Evolutionary conservation across 1,284 basidiomycete species (phyloP).

Genomic region (Malassezia arunalokei): DNA sequence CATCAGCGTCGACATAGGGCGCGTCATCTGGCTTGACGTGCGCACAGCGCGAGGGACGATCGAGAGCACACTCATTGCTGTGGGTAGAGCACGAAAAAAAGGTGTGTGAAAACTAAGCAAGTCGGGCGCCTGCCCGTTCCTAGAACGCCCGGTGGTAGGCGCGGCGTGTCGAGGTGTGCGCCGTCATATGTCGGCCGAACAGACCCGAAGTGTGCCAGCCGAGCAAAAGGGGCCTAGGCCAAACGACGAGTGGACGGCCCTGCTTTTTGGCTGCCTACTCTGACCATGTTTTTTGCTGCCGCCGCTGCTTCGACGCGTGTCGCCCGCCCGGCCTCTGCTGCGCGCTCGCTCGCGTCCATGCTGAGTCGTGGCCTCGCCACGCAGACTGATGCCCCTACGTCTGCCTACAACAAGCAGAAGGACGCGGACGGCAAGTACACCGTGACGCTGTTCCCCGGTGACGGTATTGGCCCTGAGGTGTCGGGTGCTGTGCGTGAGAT

Average conservation of each 20-base stretch:
- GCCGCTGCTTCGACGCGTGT: constrained; percentile 8
- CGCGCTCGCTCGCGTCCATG: constrained; percentile 17
- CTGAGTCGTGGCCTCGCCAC: constrained; percentile 33
- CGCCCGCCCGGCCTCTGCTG: constrained; percentile 9
- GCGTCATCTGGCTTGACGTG: constrained; percentile 20
- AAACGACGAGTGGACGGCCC: neutral
- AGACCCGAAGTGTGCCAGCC: neutral
- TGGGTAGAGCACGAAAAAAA: neutral
- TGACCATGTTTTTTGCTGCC: constrained; percentile 15
- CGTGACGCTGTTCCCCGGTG: constrained; percentile 81
- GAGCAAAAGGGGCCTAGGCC: neutral
- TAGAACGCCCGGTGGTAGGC: neutral
- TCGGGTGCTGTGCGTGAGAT: constrained; percentile 89
- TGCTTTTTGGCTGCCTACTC: neutral
- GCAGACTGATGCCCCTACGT: constrained; percentile 34
- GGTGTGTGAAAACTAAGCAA: neutral
- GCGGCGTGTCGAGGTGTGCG: neutral
- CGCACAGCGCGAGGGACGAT: constrained; percentile 7
- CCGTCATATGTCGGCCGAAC: neutral
- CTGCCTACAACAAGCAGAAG: constrained; percentile 41
- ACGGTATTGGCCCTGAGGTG: constrained; percentile 97
- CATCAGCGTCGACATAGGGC: constrained; percentile 61
- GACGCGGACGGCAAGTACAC: constrained; percentile 66
- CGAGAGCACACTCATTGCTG: constrained; percentile 5
- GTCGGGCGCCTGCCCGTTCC: neutral